Evolutionary conservation across 1,284 basidiomycete species (phyloP).

Genomic region (Blastosporella zonata): DNA sequence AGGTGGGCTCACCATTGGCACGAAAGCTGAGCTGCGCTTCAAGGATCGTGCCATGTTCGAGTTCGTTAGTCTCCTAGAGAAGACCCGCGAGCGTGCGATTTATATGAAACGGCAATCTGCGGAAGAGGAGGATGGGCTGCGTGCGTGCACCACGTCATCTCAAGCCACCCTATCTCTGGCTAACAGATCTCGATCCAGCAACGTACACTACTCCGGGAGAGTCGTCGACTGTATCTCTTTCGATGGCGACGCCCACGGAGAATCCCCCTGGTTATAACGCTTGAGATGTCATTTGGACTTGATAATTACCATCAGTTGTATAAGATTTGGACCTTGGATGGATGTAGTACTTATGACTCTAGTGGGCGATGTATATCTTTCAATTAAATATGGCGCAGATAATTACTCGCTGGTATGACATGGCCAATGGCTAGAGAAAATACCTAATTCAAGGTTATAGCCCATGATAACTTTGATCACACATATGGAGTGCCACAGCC

Average conservation of each 20-base stretch:
- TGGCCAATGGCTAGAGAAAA: too few relatives aligned
- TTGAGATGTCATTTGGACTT: conserved; percentile 29
- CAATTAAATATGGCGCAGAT: background rate
- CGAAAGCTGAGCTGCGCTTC: conserved; percentile 64
- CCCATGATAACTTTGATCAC: too few relatives aligned
- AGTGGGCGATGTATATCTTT: background rate
- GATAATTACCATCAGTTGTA: conserved; percentile 7
- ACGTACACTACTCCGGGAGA: conserved; percentile 53
- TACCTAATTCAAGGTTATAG: too few relatives aligned
- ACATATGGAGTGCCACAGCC: too few relatives aligned
- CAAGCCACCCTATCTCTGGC: conserved; percentile 3
- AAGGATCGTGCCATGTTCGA: conserved; percentile 67
- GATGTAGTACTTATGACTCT: conserved; percentile 9
- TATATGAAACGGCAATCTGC: conserved; percentile 66
- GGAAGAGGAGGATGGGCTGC: conserved; percentile 65
- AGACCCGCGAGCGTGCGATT: conserved; percentile 69
- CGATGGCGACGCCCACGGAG: conserved; percentile 43
- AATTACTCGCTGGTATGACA: background rate
- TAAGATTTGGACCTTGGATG: conserved; percentile 9
- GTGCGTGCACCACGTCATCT: conserved; percentile 44
- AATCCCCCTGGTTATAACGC: conserved; percentile 64
- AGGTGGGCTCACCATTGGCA: conserved; percentile 63
- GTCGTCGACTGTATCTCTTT: conserved; percentile 37
- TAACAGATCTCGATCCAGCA: conserved; percentile 32
- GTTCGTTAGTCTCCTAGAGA: conserved; percentile 69